A percentile compares a stretch with the other conserved stretches of the same genome.
phyloP scores from a whole-genome alignment of 345 rosid genomes.

The Melaleuca quinquenervia region DNA sequence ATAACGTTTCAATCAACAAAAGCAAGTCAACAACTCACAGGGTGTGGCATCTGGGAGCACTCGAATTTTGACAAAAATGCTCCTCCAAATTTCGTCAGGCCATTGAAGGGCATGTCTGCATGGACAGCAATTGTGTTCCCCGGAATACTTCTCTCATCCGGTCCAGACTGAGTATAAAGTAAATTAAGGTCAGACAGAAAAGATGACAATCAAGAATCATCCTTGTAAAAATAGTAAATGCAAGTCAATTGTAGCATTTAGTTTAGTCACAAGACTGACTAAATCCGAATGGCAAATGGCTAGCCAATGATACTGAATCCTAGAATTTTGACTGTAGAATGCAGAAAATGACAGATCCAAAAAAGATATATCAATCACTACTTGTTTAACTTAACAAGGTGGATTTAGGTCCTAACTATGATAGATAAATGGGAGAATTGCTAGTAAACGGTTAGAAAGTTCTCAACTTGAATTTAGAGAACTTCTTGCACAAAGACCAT shows the following conservation, averaged over 20 bases:
- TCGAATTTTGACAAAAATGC: slow-evolving; percentile 81
- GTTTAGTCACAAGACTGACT: background rate
- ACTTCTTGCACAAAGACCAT: background rate
- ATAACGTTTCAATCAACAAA: background rate
- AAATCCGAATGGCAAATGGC: background rate
- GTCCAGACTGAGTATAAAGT: slow-evolving; percentile 41
- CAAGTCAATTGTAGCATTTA: background rate
- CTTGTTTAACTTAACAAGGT: background rate
- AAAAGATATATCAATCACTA: background rate
- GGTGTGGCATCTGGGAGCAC: slow-evolving; percentile 95
- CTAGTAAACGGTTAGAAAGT: background rate
- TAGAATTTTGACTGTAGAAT: background rate
- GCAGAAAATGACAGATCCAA: background rate
- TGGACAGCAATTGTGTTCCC: slow-evolving; percentile 90
- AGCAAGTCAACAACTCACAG: slow-evolving; percentile 25
- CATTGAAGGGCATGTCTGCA: slow-evolving; percentile 82
- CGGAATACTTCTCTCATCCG: slow-evolving; percentile 62
- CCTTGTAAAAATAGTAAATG: background rate
- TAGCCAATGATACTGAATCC: background rate
- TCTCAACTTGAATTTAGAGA: background rate
- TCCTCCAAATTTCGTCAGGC: slow-evolving; percentile 81
- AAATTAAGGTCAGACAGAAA: background rate
- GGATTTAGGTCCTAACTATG: background rate
- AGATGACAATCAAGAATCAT: background rate
- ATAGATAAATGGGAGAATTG: background rate